Evolutionary conservation across 495 filamentous ascomycete species (phyloP), one percentile per base, ranked within the genome.

Genomic region (Hypomontagnella monticulosa): DNA sequence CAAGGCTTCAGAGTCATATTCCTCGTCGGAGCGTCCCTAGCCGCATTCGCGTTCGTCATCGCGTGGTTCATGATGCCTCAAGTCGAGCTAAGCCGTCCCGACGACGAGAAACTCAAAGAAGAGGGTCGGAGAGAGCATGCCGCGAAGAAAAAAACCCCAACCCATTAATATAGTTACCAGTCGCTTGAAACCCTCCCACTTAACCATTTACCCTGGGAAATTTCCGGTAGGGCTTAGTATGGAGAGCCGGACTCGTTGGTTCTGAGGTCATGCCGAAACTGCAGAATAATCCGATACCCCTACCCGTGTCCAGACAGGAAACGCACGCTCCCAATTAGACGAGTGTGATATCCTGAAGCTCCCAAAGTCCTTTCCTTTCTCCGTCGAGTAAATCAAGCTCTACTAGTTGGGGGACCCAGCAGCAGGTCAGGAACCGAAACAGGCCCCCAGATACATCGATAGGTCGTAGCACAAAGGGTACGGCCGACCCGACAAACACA

Each of bases 1-100:
- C 23, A 62, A 12, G 83, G 82, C 1, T 85, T 85, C 52, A 71
- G 78, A 11, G 78, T 82, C 20, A 80, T 85, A 42, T 85, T 85
- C 49, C 61, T 83, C 4, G 71, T 83, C 2, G 79, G 80, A 2
- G 81, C 82, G 4, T 74, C 69, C 0, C 52, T 85, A 10, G 74
- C 81, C n/a, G 79, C 78, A 0, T 37, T 82, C 4, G 79, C 81
- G 8, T 79, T 83, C 48, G 46, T 78, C 8, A 46, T 85, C 27
- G 75, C 82, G 8, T 67, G 69, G 47, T 73, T 69, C 47, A 69
- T 84, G 23, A 81, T 85, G 74, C 81, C 79, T 5, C 80, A 84
- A 51, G 71, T 84, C 27, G 72, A 73, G 8, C 55, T 85, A 18
- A 74, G 72, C 11, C 60, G 77, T 14, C 71, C 66, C 2, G 81